phyloP scores from a whole-genome alignment of 2,329 filamentous ascomycete genomes.

The Rutstroemia sp. region DNA sequence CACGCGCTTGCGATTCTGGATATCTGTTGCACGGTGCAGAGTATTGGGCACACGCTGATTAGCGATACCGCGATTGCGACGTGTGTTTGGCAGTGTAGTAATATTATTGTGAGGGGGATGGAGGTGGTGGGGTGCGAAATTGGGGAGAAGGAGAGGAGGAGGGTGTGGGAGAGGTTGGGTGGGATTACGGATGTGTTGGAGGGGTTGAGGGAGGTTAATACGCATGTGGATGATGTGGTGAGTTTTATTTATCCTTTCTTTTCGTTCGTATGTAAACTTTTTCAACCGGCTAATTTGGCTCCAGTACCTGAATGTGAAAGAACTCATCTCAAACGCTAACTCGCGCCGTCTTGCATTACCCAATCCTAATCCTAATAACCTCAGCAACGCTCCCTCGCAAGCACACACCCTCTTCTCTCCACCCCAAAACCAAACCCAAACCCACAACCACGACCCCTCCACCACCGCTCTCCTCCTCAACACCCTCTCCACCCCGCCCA shows the following conservation, averaged over 20 bases:
- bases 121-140: not conserved
- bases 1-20: conserved; percentile 3
- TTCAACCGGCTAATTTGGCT: not conserved
- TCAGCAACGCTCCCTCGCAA: too few relatives aligned
- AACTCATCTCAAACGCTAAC: not conserved
- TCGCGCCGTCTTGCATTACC: too few relatives aligned
- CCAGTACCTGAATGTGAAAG: conserved; percentile 4
- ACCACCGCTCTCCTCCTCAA: not conserved
- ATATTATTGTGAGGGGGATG: conserved; percentile 1
- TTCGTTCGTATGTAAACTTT: too few relatives aligned
- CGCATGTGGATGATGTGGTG: conserved; percentile 5
- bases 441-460: not conserved
- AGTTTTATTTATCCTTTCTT: not conserved
- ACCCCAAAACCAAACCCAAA: not conserved
- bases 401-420: too few relatives aligned
- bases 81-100: conserved; percentile 6
- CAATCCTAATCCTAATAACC: too few relatives aligned
- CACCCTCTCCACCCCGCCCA: not conserved
- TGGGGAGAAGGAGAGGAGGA: not conserved
- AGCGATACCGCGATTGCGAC: conserved; percentile 2
- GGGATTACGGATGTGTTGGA: not conserved
- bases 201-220: conserved; percentile 4
- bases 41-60: conserved; percentile 6
- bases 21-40: conserved; percentile 5
- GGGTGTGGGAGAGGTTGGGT: not conserved